These are phyloP conservation scores for Teratosphaeria pseudoeucalypti DNA, from an alignment of 2,329 filamentous ascomycete genomes.

Conservation along the genomic window DNA sequence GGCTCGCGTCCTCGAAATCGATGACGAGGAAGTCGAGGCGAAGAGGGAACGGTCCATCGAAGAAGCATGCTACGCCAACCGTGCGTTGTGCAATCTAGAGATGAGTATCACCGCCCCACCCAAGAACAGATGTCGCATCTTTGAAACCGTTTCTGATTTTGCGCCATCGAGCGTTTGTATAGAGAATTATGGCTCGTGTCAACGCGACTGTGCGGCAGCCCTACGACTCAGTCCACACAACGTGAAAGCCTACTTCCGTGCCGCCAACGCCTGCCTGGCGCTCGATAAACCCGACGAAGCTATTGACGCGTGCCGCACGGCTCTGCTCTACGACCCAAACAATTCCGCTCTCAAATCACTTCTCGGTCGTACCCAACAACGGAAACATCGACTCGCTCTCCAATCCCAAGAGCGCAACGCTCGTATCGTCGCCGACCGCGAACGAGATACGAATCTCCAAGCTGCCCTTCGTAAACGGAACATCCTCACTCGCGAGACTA, in stretches of 20 bases:
- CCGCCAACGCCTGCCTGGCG: slow-evolving; percentile 63
- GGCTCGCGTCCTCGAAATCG: slow-evolving; percentile 41
- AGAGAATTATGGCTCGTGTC: slow-evolving; percentile 81
- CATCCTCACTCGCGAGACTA: slow-evolving; percentile 56
- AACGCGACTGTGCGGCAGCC: slow-evolving; percentile 69
- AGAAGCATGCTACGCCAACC: slow-evolving; percentile 73
- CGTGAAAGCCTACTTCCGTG: slow-evolving; percentile 85
- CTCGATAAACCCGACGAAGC: slow-evolving; percentile 73
- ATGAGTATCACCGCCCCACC: slow-evolving; percentile 43
- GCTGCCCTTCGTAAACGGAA: slow-evolving; percentile 54
- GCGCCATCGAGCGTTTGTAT: slow-evolving; percentile 12
- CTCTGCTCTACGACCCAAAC: slow-evolving; percentile 57
- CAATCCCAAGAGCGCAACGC: slow-evolving; percentile 43
- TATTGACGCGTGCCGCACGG: slow-evolving; percentile 64
- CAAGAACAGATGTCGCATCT: background rate
- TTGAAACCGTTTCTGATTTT: slow-evolving; percentile 2
- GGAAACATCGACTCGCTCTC: slow-evolving; percentile 40
- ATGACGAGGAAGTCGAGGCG: slow-evolving; percentile 48
- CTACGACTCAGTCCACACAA: slow-evolving; percentile 70
- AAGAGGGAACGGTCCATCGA: slow-evolving; percentile 53
- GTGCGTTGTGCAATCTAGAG: slow-evolving; percentile 80
- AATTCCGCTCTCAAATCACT: slow-evolving; percentile 60
- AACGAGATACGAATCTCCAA: slow-evolving; percentile 41
- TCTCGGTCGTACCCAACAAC: slow-evolving; percentile 51
- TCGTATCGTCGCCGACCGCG: slow-evolving; percentile 46